These are phyloP conservation scores for Exophiala bonariae DNA, from an alignment of 2,329 filamentous ascomycete species.

Conservation along the genomic window DNA sequence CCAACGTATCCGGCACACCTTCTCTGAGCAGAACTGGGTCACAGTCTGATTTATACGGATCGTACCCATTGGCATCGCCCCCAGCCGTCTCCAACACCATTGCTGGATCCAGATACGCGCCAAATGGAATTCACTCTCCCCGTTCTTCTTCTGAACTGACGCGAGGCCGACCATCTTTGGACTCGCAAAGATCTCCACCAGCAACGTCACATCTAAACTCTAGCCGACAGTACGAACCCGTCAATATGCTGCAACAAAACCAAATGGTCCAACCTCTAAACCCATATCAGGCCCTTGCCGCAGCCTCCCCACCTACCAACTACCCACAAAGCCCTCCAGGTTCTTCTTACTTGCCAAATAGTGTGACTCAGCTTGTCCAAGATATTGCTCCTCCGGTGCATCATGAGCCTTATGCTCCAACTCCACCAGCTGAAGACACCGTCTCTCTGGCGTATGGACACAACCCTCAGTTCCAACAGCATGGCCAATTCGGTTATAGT, in stretches of 20 bases:
- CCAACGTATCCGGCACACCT: slow-evolving; percentile 73
- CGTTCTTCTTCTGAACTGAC: slow-evolving; percentile 54
- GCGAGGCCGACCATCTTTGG: slow-evolving; percentile 50
- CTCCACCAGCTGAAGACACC: slow-evolving; percentile 19
- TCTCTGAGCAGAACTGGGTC: slow-evolving; percentile 74
- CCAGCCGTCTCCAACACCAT: slow-evolving; percentile 35
- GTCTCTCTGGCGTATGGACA: slow-evolving; percentile 15
- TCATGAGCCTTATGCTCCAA: slow-evolving; percentile 28
- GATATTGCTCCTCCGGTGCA: slow-evolving; percentile 32
- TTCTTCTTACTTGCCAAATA: slow-evolving; percentile 25
- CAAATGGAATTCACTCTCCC: slow-evolving; percentile 45
- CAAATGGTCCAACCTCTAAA: slow-evolving; percentile 16
- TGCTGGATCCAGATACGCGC: slow-evolving; percentile 43
- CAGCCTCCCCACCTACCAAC: slow-evolving; percentile 20
- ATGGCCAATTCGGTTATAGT: slow-evolving; percentile 7
- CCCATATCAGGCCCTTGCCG: slow-evolving; percentile 31
- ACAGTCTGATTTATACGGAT: slow-evolving; percentile 72
- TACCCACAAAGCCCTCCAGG: slow-evolving; percentile 24
- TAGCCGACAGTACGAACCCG: slow-evolving; percentile 34
- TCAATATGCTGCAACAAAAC: slow-evolving; percentile 23
- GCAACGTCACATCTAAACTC: slow-evolving; percentile 30
- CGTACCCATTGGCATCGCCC: slow-evolving; percentile 44
- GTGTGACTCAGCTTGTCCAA: slow-evolving; percentile 39
- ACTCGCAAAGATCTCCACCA: slow-evolving; percentile 45
- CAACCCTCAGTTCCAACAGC: slow-evolving; percentile 8